Conservation (phyloP, 257 asterid genomes). For the Salvia splendens region DNA sequence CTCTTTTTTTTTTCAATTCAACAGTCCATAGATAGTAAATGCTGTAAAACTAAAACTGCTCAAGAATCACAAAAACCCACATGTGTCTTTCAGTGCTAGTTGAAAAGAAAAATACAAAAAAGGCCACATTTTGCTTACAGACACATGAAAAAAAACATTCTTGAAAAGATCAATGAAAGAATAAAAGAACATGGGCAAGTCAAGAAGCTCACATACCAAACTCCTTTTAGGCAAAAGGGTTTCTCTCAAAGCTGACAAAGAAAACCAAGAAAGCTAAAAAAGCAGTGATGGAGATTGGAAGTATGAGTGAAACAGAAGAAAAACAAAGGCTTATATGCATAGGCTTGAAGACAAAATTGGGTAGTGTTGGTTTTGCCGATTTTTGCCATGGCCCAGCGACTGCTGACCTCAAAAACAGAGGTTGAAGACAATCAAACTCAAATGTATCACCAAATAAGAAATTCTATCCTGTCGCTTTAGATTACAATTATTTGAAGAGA, state of each 20-base stretch:
- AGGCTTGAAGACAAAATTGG: slow-evolving; percentile 46
- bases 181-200: slow-evolving; percentile 20
- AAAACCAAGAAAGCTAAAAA: slow-evolving; percentile 30
- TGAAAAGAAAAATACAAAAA: background rate
- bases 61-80: slow-evolving; percentile 32
- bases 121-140: slow-evolving; percentile 9
- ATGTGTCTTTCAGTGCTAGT: slow-evolving; percentile 6
- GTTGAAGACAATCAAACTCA: slow-evolving; percentile 20
- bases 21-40: slow-evolving; percentile 10
- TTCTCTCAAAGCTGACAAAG: slow-evolving; percentile 29
- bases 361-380: slow-evolving; percentile 39
- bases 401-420: slow-evolving; percentile 28
- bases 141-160: slow-evolving; percentile 29
- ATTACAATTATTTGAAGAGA: slow-evolving; percentile 22
- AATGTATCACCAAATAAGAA: slow-evolving; percentile 22
- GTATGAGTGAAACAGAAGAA: slow-evolving; percentile 61
- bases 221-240: slow-evolving; percentile 37
- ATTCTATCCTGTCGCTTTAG: slow-evolving; percentile 27
- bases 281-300: slow-evolving; percentile 34
- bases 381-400: slow-evolving; percentile 51
- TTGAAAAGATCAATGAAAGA: slow-evolving; percentile 33
- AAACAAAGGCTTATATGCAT: slow-evolving; percentile 37
- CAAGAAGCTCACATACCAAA: slow-evolving; percentile 29
- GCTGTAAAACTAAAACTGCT: background rate
- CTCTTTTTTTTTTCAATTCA: slow-evolving; percentile 3